Conservation (phyloP, 495 filamentous ascomycete species). For the Penicillium robsamsonii region DNA sequence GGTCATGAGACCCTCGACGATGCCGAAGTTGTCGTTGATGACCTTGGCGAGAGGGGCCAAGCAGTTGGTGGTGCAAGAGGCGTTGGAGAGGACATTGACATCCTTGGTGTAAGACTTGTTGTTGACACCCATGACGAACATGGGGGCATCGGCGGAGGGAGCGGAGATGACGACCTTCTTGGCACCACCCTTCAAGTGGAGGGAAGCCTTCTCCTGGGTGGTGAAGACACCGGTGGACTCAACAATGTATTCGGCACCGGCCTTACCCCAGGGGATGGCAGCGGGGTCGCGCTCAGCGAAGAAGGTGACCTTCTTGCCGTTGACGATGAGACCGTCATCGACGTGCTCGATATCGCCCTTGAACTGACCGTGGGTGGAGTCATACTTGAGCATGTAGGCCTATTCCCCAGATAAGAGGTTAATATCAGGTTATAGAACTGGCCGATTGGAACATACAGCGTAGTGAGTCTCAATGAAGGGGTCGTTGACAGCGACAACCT, state of each 20-base stretch:
- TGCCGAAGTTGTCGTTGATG: conserved; percentile 93
- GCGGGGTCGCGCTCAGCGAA: conserved; percentile 90
- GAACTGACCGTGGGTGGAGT: conserved; percentile 95
- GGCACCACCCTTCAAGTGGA: conserved; percentile 96
- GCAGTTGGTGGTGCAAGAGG: conserved; percentile 99
- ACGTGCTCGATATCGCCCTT: conserved; percentile 76
- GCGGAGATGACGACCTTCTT: conserved; percentile 99
- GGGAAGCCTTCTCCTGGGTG: conserved; percentile 90
- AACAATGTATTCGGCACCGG: conserved; percentile 91
- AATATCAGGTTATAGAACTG: not conserved
- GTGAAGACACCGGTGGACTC: conserved; percentile 99
- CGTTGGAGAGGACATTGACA: conserved; percentile 94
- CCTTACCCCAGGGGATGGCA: conserved; percentile 85
- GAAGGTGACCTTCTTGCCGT: conserved; percentile 96
- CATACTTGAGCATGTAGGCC: conserved; percentile 99
- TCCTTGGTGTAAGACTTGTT: conserved; percentile 85
- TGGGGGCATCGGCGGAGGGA: conserved; percentile 96
- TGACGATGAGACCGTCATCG: conserved; percentile 76
- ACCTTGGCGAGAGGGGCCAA: conserved; percentile 98
- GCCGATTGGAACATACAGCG: conserved; percentile 65
- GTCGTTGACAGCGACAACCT: conserved; percentile 96
- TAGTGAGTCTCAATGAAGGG: conserved; percentile 99
- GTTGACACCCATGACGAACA: conserved; percentile 99
- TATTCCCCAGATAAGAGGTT: conserved; percentile 30
- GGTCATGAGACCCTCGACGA: conserved; percentile 99